These are phyloP conservation scores for Ceratobasidium sp. DNA, from an alignment of 1,284 basidiomycete genomes.

Conservation along the genomic window DNA sequence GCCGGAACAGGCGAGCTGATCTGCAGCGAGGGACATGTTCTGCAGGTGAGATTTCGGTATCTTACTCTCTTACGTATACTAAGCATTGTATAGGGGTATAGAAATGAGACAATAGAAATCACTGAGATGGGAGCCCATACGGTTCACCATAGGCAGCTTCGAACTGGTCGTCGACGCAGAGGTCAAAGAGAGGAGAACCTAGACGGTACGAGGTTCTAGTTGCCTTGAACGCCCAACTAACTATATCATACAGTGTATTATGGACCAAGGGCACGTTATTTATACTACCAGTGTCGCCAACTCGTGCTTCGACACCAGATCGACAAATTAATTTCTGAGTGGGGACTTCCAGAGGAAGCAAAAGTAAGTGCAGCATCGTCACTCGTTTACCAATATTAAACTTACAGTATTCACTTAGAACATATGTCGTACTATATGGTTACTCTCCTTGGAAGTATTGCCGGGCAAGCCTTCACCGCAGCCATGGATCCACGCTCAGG, in stretches of 20 bases:
- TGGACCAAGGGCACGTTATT: slow-evolving; percentile 78
- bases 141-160: slow-evolving; percentile 63
- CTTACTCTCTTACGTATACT: not conserved
- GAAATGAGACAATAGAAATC: slow-evolving; percentile 75
- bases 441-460: slow-evolving; percentile 76
- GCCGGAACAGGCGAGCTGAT: slow-evolving; percentile 76
- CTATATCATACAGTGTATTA: slow-evolving; percentile 73
- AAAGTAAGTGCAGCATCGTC: slow-evolving; percentile 67
- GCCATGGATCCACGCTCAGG: slow-evolving; percentile 65
- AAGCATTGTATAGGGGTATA: slow-evolving; percentile 69
- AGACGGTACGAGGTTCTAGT: slow-evolving; percentile 53
- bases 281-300: slow-evolving; percentile 86
- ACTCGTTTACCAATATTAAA: not conserved
- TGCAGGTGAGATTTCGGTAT: slow-evolving; percentile 67
- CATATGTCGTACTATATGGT: slow-evolving; percentile 85
- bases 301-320: slow-evolving; percentile 82
- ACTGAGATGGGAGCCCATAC: slow-evolving; percentile 70
- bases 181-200: slow-evolving; percentile 63
- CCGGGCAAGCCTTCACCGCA: slow-evolving; percentile 72
- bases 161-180: slow-evolving; percentile 55
- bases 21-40: slow-evolving; percentile 82
- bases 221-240: not conserved
- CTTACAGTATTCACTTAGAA: slow-evolving; percentile 60
- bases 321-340: slow-evolving; percentile 69
- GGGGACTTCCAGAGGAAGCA: slow-evolving; percentile 81